Percentiles rank a stretch among this genome's conserved stretches.
Evolutionary conservation across 371 early-diverging fungal species (phyloP).

Genomic region (Conidiobolus incongruus): DNA sequence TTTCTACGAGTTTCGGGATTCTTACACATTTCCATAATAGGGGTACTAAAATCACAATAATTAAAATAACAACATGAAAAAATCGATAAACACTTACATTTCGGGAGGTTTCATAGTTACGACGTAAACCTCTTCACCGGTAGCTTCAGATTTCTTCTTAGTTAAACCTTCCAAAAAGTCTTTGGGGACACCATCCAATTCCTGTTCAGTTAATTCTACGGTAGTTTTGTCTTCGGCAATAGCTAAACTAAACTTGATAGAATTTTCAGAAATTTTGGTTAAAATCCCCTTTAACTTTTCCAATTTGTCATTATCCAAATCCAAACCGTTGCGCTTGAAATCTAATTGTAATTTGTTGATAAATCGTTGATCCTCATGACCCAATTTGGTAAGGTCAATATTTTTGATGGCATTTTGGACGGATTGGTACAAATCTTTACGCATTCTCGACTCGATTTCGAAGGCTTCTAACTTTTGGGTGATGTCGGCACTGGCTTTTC

Average conservation of each 20-base stretch:
- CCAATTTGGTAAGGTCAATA: slow-evolving; percentile 19
- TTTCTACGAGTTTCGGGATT: slow-evolving; percentile 29
- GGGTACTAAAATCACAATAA: not conserved
- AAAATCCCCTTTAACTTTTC: slow-evolving; percentile 29
- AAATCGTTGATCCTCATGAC: slow-evolving; percentile 37
- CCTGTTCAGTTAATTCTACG: slow-evolving; percentile 20
- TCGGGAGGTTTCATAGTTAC: slow-evolving; percentile 60
- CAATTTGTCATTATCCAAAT: slow-evolving; percentile 28
- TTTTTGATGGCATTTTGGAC: slow-evolving; percentile 26
- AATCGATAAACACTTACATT: slow-evolving; percentile 4
- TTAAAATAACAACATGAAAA: not conserved
- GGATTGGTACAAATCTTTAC: slow-evolving; percentile 42
- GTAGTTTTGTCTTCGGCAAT: slow-evolving; percentile 20
- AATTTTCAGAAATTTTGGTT: slow-evolving; percentile 37
- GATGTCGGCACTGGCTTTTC: slow-evolving; percentile 43
- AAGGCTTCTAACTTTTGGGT: slow-evolving; percentile 37
- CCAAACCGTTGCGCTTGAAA: slow-evolving; percentile 47
- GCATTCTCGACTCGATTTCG: slow-evolving; percentile 50
- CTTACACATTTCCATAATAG: slow-evolving; percentile 28
- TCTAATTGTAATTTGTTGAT: slow-evolving; percentile 30
- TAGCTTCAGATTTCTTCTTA: slow-evolving; percentile 21
- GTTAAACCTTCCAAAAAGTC: slow-evolving; percentile 33
- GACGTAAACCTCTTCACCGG: slow-evolving; percentile 12
- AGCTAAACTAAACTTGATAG: slow-evolving; percentile 36
- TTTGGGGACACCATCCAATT: slow-evolving; percentile 50